A percentile compares a stretch with the other conserved stretches of the same genome.
phyloP scores from a whole-genome alignment of 2,329 filamentous ascomycete genomes.

The Calonectria pteridis region DNA sequence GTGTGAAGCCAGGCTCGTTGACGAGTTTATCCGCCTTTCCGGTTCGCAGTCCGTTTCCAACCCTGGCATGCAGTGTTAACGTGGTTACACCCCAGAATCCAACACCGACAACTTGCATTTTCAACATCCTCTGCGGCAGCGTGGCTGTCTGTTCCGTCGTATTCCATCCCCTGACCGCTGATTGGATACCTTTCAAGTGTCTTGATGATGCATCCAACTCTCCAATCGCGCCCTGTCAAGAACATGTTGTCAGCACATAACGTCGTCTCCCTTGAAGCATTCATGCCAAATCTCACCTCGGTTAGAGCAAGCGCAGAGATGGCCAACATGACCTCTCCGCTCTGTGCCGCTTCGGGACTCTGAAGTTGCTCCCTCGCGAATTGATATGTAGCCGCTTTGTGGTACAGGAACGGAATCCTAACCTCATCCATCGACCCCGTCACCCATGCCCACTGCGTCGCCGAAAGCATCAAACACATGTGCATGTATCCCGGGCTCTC shows the following conservation, averaged over 20 bases:
- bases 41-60: conserved; percentile 55
- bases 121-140: conserved; percentile 58
- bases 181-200: conserved; percentile 55
- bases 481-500: conserved; percentile 60
- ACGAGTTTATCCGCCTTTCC: conserved; percentile 55
- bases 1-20: conserved; percentile 57
- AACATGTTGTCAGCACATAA: conserved; percentile 24
- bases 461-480: conserved; percentile 59
- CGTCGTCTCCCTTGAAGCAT: conserved; percentile 8
- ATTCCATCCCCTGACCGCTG: conserved; percentile 41
- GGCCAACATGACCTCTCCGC: conserved; percentile 58
- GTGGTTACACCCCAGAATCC: conserved; percentile 6
- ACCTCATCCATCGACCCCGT: conserved; percentile 59
- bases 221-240: conserved; percentile 55
- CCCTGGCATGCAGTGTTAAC: conserved; percentile 47
- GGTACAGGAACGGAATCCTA: conserved; percentile 59
- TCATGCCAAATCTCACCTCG: conserved; percentile 49
- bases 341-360: conserved; percentile 51
- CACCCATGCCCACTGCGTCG: conserved; percentile 60
- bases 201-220: conserved; percentile 58
- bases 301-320: conserved; percentile 59
- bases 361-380: conserved; percentile 59
- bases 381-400: conserved; percentile 60
- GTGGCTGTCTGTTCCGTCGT: conserved; percentile 37
- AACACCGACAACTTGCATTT: conserved; percentile 49